phyloP scores from a whole-genome alignment of 108 stramenopile species.

The Skeletonema tropicum region DNA sequence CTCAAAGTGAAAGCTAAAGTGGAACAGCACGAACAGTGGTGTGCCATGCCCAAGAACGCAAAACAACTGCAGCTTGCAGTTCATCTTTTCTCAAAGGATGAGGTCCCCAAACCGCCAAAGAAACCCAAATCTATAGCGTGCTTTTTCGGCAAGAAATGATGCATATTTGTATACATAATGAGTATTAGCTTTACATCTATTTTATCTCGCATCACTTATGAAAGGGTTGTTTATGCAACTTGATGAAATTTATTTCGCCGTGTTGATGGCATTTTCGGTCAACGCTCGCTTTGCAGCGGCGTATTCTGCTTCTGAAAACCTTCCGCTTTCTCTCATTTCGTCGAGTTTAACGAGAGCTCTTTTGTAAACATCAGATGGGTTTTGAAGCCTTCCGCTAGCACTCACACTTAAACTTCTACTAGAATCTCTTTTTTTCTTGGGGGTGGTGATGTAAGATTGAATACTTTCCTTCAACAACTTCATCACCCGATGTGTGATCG shows the following conservation, averaged over 20 bases:
- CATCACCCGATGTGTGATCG: constrained; percentile 25
- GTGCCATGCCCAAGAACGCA: constrained; percentile 48
- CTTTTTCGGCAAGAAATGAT: constrained; percentile 21
- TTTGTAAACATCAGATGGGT: constrained; percentile 30
- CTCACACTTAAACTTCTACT: constrained; percentile 19
- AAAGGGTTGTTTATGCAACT: not conserved
- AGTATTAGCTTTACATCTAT: not conserved
- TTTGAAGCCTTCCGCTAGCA: constrained; percentile 10
- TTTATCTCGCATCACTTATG: not conserved
- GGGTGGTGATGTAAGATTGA: constrained; percentile 10
- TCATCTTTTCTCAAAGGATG: constrained; percentile 21
- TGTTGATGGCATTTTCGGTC: constrained; percentile 15
- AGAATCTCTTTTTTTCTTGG: not conserved
- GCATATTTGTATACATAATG: not conserved
- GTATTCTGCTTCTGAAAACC: constrained; percentile 21
- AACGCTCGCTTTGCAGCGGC: constrained; percentile 26
- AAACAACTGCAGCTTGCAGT: constrained; percentile 44
- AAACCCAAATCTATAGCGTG: constrained; percentile 26
- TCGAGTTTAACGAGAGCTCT: constrained; percentile 35
- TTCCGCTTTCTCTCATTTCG: constrained; percentile 34
- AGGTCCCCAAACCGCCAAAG: constrained; percentile 33
- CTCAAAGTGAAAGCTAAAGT: not conserved
- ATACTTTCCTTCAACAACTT: constrained; percentile 22
- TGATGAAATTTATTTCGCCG: not conserved
- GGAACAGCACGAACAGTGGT: constrained; percentile 36